Evolutionary conservation across 2,329 filamentous ascomycete genomes (phyloP), one percentile per base, ranked within the genome.

Genomic region (Dactylellina haptotyla): DNA sequence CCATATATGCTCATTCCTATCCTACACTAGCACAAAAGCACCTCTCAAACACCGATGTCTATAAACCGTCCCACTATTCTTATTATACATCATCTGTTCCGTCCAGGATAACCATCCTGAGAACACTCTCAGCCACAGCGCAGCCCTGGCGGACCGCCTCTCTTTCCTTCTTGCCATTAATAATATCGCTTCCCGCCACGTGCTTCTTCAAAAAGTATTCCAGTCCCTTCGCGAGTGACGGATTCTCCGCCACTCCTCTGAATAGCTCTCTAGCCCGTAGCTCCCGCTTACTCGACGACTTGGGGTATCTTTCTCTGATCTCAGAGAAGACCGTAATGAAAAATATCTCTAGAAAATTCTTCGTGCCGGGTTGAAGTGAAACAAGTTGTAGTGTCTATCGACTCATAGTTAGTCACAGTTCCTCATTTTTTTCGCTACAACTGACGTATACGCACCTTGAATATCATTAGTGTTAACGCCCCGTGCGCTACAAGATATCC

Each of bases 171-270:
- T 84, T 85, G 4, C 82, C 81, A 12, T 82, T 81, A 45, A 85
- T 80, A 75, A 87, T 81, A 77, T 86, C 81, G 43, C 53, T 73
- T 5, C 32, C 28, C 4, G 41, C 69, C 14, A 97, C 85, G 46
- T 90, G 86, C 79, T 90, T 93, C 78, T 87, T 87, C 58, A 98
- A 79, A 79, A 97, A 95, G 80, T 89, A 96, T 74, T 90, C 88
- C 76, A 97, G 79, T 0, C 91, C 91, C 64, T 87, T 87, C 3
- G 89, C 87, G 75, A 97, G 85, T 66, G 89, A 86, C 0, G 88
- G 87, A 1, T 87, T 84, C 32, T 88, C 87, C 67, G 86, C 86
- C 0, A 87, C 86, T 9, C 86, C 86, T 16, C 85, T 82, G 79
- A 97, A 91, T 1, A 92, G 82, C 53, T 88, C 88, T 75, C 86